These are phyloP conservation scores for Dispira simplex DNA, from an alignment of 192 early-diverging fungal genomes.

Conservation along the genomic window DNA sequence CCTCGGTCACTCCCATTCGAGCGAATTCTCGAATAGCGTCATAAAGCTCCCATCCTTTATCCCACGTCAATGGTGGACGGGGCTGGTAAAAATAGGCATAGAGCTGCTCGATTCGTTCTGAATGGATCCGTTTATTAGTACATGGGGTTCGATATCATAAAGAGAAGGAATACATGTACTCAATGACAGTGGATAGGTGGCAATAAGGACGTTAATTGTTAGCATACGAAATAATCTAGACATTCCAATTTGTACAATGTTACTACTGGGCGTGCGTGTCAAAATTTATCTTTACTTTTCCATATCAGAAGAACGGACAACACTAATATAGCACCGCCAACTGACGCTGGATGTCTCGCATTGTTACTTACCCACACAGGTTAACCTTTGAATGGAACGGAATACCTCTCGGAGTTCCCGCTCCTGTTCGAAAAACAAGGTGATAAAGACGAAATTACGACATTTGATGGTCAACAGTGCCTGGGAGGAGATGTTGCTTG, in stretches of 20 bases:
- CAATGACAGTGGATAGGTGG: neutral
- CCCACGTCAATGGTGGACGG: slow-evolving; percentile 19
- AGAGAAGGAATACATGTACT: slow-evolving; percentile 11
- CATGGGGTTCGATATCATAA: neutral
- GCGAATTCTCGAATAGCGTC: slow-evolving; percentile 61
- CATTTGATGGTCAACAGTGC: slow-evolving; percentile 41
- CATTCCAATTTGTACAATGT: neutral
- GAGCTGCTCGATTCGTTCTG: slow-evolving; percentile 51
- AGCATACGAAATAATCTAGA: neutral
- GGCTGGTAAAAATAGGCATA: slow-evolving; percentile 64
- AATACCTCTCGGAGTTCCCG: slow-evolving; percentile 57
- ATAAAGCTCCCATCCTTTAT: slow-evolving; percentile 56
- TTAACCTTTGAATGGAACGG: slow-evolving; percentile 59
- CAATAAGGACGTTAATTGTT: neutral
- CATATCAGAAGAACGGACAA: neutral
- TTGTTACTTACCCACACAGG: slow-evolving; percentile 52
- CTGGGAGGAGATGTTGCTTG: slow-evolving; percentile 13
- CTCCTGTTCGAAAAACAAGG: slow-evolving; percentile 48
- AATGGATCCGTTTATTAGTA: neutral
- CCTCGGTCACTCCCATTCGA: slow-evolving; percentile 60
- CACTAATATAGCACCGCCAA: no score
- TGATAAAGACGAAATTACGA: slow-evolving; percentile 68
- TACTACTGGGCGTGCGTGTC: neutral
- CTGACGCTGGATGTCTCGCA: no score
- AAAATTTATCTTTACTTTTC: neutral